Base-by-base conservation (phyloP, 1,284 basidiomycete species). In the Ganoderma leucocontextum region DNA sequence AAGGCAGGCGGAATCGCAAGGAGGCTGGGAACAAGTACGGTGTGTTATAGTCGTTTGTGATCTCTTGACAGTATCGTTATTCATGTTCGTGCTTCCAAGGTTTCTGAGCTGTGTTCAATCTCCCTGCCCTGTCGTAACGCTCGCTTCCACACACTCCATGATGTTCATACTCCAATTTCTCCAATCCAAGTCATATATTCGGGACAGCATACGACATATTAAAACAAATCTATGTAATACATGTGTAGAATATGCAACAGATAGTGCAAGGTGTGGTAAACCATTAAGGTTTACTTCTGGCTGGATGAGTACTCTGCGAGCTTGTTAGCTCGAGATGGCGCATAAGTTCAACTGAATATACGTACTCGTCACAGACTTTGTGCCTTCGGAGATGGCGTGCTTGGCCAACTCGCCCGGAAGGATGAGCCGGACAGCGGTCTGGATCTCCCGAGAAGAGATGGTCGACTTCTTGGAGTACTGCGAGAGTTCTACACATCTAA, bases 1-100 rank as follows among this genome's bases (percentile, higher is more conserved):
- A 92, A 77, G 93, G 91, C 1, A 85, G 89, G 69, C 84, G 92
- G 73, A 95, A 95, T 75, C 85, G 93, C 71, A 95, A 94, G 76
- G 93, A 95, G 76, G 92, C 93, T 0, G 93, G 93, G 9, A 94
- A 93, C 78, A 95, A 94, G 83, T 95, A 95, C 72, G 93, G 93
- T 91, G 71, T 69, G 86, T 71, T 15, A 17, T 1, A 35, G 8
- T 25, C 15, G 3, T 22, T n/a, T 12, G 22, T 57, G 2, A 25
- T 22, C 35, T 10, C 1, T 25, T 12, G 47, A 38, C 19, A 29
- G 29, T 29, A 17, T 17, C n/a, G 2, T 29, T 63, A 63, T 63
- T 70, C 39, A 69, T 19, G 17, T n/a, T 19, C 25, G 25, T 62
- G 22, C 33, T 49, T 38, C 15, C 4, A 19, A 63, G 57, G 29